Evolutionary conservation across 2,329 filamentous ascomycete genomes (phyloP), one percentile per base, ranked within the genome.

Genomic region (Didymella pinodella): DNA sequence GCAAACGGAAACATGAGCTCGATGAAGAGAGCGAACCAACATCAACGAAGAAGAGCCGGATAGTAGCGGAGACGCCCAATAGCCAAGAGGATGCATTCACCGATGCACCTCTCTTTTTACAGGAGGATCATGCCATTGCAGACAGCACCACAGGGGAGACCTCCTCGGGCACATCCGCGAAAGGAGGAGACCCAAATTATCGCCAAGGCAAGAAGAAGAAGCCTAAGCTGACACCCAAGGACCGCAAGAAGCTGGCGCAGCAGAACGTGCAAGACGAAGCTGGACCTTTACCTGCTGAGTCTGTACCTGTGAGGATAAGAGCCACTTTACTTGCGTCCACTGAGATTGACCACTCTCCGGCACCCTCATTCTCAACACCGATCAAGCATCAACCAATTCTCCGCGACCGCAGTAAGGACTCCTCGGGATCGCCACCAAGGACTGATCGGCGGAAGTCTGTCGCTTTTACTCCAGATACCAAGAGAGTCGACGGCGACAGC

Each of bases 401-500:
- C 20, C 52, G 50, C 22, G 59, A 51, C 38, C 63, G 45, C 38
- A 63, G 46, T 38, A 69, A 68, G 43, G 64, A 66, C 16, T 48
- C 51, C 25, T 66, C 66, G 22, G 67, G 61, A 28, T 71, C 72
- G 48, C 71, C 74, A 10, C 62, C 73, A 29, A 57, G 56, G 26
- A 62, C 65, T 12, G 69, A 70, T 36, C 70, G 70, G 38, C 79
- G 78, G 62, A 89, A 89, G 71, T 86, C 85, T 4, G 88, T 90
- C 8, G 84, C 86, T 1, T 90, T 90, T 70, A 85, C 87, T 1
- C 80, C 84, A 7, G 87, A 88, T 49, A 87, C 86, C 3, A 89
- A 90, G 70, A 77, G 74, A 7, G 75, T 82, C 45, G 86, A 89
- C 72, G 85, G 83, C 20, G 81, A 83, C 59, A 85, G 81, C 54